A percentile compares a stretch with the other conserved stretches of the same genome.
Conservation (phyloP, 257 asterid genomes). For the Nicotiana sylvestris region DNA sequence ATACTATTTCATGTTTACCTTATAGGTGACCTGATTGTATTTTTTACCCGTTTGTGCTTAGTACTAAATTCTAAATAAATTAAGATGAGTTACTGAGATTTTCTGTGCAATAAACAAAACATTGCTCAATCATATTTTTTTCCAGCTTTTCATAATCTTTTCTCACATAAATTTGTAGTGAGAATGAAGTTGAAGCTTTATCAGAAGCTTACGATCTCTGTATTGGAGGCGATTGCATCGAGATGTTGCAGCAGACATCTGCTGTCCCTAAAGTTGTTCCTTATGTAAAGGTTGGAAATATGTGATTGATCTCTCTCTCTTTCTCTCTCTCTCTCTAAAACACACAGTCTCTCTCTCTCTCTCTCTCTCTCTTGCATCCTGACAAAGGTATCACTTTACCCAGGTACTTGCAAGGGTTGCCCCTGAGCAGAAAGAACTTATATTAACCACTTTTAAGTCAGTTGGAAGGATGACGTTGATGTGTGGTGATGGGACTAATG, state of each 20-base stretch:
- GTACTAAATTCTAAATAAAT: background rate
- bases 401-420: constrained; percentile 99
- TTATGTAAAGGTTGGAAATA: constrained; percentile 62
- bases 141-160: constrained; percentile 18
- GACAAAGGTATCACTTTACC: constrained; percentile 11
- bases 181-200: constrained; percentile 69
- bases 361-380: background rate
- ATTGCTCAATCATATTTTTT: background rate
- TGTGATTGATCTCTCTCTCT: constrained; percentile 10
- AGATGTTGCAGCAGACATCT: constrained; percentile 83
- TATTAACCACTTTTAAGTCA: constrained; percentile 84
- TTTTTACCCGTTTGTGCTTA: background rate
- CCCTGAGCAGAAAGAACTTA: constrained; percentile 97
- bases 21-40: background rate
- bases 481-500: constrained; percentile 99
- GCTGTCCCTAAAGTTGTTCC: constrained; percentile 85
- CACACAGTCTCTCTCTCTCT: background rate
- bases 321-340: background rate
- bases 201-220: constrained; percentile 85
- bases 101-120: background rate
- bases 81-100: background rate
- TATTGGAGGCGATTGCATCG: constrained; percentile 91
- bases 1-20: background rate
- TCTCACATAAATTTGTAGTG: constrained; percentile 34
- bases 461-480: constrained; percentile 94